Evolutionary conservation across 768 basidiomycete species (phyloP).

Genomic region (Lactarius pseudohatsudake): DNA sequence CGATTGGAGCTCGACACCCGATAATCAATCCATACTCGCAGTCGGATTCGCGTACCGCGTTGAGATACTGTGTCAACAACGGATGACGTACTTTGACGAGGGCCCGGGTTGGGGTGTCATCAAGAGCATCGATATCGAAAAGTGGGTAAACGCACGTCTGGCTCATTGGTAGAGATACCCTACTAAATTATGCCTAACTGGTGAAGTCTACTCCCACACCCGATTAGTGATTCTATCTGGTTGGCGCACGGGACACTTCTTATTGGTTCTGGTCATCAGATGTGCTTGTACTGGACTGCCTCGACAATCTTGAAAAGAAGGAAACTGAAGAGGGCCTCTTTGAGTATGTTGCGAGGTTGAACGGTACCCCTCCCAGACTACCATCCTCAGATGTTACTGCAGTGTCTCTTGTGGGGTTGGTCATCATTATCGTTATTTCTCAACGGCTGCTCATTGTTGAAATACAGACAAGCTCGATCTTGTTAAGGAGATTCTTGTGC

Average conservation of each 20-base stretch:
- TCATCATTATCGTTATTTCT: conserved; percentile 12
- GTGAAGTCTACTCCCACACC: conserved; percentile 56
- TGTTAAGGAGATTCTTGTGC: conserved; percentile 78
- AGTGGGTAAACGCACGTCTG: conserved; percentile 44
- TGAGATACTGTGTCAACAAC: conserved; percentile 87
- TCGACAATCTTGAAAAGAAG: conserved; percentile 26
- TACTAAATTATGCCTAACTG: conserved; percentile 5
- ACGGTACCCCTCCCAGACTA: conserved; percentile 89
- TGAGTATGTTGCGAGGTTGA: conserved; percentile 76
- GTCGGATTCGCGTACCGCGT: conserved; percentile 80
- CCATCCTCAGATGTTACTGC: conserved; percentile 90
- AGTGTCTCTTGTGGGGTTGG: conserved; percentile 91
- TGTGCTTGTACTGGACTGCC: conserved; percentile 74
- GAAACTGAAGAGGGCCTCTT: conserved; percentile 56
- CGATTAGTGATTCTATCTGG: conserved; percentile 92
- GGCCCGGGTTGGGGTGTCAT: conserved; percentile 78
- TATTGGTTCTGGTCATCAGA: conserved; percentile 78
- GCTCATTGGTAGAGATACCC: neutral
- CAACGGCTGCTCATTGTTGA: neutral
- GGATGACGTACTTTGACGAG: conserved; percentile 88
- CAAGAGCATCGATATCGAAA: conserved; percentile 64
- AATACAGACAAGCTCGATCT: conserved; percentile 74
- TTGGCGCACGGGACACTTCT: conserved; percentile 79
- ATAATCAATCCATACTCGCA: conserved; percentile 86
- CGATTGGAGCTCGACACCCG: conserved; percentile 92